These are phyloP conservation scores for Linnemannia elongata DNA, from an alignment of 192 early-diverging fungal species.

Conservation along the genomic window DNA sequence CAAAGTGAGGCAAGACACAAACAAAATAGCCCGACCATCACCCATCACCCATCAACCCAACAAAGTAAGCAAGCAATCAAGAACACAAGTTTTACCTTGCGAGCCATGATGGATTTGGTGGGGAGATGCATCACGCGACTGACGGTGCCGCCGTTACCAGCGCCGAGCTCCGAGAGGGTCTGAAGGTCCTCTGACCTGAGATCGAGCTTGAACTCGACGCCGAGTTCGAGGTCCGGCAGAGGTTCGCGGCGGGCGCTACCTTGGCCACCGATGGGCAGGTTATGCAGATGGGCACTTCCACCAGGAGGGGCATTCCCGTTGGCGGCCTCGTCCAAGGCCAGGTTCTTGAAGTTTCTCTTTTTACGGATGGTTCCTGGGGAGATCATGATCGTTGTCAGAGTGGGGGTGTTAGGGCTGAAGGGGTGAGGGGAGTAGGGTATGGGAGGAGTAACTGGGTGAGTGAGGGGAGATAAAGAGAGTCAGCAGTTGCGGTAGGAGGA, in stretches of 20 bases:
- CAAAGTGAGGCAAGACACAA: not conserved
- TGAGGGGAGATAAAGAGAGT: not conserved
- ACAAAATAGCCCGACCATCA: not conserved
- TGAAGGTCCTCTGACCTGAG: constrained; percentile 87
- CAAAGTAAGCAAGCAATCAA: constrained; percentile 4
- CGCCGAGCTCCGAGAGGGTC: constrained; percentile 84
- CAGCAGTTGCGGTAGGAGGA: not conserved
- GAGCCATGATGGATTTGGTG: constrained; percentile 93
- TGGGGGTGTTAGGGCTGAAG: not conserved
- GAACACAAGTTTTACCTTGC: constrained; percentile 75
- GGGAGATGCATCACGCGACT: constrained; percentile 87
- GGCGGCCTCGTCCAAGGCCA: constrained; percentile 64
- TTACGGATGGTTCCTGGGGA: constrained; percentile 57
- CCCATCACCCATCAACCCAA: not conserved
- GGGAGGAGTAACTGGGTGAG: not conserved
- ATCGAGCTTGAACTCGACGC: constrained; percentile 80
- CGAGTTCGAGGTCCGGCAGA: constrained; percentile 73
- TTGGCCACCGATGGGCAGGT: constrained; percentile 38
- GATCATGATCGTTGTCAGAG: constrained; percentile 14
- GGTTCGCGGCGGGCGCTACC: constrained; percentile 36
- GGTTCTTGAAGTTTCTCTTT: constrained; percentile 68
- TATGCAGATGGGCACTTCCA: constrained; percentile 47
- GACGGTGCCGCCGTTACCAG: constrained; percentile 95
- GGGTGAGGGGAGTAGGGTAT: too few species aligned
- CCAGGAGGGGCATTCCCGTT: constrained; percentile 50